These are phyloP conservation scores for Tulasnella sp. DNA, from an alignment of 768 basidiomycete genomes.

Conservation along the genomic window DNA sequence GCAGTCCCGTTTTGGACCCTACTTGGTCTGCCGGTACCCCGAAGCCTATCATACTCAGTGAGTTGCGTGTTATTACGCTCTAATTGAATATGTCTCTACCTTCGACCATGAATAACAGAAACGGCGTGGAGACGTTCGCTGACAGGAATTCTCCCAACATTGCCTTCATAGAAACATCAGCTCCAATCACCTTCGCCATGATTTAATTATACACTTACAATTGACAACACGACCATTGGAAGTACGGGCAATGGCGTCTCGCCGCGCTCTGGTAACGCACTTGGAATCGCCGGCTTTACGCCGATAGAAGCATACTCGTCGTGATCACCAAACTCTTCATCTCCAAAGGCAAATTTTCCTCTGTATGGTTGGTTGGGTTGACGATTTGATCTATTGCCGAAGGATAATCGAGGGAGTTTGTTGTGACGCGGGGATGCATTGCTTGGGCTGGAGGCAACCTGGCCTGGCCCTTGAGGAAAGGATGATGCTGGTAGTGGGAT, in stretches of 20 bases:
- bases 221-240: conserved; percentile 87
- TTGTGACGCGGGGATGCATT: not conserved
- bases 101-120: conserved; percentile 92
- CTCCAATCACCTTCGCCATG: too few relatives aligned
- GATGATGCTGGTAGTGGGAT: conserved; percentile 14
- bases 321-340: conserved; percentile 16
- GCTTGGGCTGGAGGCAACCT: not conserved
- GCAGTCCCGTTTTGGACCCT: conserved; percentile 80
- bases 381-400: conserved; percentile 12
- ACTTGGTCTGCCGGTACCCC: conserved; percentile 66
- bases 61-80: not conserved
- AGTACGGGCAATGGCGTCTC: conserved; percentile 74
- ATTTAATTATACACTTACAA: conserved; percentile 42
- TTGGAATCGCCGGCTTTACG: conserved; percentile 54
- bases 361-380: not conserved
- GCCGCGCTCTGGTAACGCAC: conserved; percentile 49
- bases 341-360: not conserved
- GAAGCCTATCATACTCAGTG: conserved; percentile 28
- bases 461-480: conserved; percentile 17
- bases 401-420: conserved; percentile 15
- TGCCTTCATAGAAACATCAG: conserved; percentile 49
- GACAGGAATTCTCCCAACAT: conserved; percentile 93
- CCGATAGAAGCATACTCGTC: conserved; percentile 18
- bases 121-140: conserved; percentile 87
- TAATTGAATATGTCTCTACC: conserved; percentile 31